Conservation (phyloP, 805 yeast genomes). For the Ogataea angusta region DNA sequence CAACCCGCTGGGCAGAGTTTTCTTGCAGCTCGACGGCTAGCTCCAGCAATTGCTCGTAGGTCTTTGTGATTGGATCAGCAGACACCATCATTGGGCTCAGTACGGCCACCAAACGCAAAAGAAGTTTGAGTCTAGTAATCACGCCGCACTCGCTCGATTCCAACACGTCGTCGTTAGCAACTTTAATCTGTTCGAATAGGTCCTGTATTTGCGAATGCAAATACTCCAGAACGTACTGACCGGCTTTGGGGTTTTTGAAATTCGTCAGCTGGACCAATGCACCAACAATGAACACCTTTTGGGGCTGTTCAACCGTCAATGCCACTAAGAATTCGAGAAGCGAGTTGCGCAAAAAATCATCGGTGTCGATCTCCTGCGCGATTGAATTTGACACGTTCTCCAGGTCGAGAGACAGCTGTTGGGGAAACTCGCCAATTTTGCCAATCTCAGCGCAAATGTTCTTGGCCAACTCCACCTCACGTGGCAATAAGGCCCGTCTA, state of each 20-base stretch:
- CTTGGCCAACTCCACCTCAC: conserved; percentile 37
- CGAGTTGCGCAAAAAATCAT: conserved; percentile 55
- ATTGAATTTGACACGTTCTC: conserved; percentile 68
- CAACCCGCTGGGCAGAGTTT: conserved; percentile 39
- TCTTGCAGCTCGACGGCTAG: conserved; percentile 56
- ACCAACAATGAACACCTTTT: conserved; percentile 72
- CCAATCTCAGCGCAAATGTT: conserved; percentile 49
- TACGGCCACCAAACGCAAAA: conserved; percentile 66
- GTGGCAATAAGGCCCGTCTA: conserved; percentile 16
- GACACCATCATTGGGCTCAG: conserved; percentile 58
- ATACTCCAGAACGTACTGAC: conserved; percentile 65
- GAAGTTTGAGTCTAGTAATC: conserved; percentile 69
- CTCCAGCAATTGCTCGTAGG: conserved; percentile 53
- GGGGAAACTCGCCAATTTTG: conserved; percentile 53
- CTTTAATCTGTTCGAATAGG: conserved; percentile 38
- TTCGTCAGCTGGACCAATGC: conserved; percentile 65
- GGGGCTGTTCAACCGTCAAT: conserved; percentile 83
- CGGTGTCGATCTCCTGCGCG: conserved; percentile 60
- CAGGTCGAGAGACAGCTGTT: conserved; percentile 42
- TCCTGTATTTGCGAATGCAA: conserved; percentile 62
- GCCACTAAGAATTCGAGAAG: conserved; percentile 65
- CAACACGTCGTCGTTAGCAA: conserved; percentile 17
- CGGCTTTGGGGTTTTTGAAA: conserved; percentile 59
- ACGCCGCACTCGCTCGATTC: conserved; percentile 44
- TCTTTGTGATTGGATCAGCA: conserved; percentile 37